Conservation (phyloP, 768 basidiomycete genomes). For the Suillus ampliporus region DNA sequence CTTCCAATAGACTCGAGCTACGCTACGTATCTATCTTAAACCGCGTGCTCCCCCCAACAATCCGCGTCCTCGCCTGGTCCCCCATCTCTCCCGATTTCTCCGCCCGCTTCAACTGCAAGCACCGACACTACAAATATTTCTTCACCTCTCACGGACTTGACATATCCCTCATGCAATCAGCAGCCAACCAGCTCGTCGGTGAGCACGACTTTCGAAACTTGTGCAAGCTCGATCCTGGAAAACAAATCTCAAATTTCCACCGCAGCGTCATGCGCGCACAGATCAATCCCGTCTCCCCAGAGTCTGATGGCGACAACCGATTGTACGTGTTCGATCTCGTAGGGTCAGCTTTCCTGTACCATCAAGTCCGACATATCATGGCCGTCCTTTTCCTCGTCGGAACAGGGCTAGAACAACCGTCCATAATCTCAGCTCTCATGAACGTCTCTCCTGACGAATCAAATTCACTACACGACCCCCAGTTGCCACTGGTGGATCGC, state of each 20-base stretch:
- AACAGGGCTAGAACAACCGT: constrained; percentile 73
- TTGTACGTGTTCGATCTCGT: constrained; percentile 80
- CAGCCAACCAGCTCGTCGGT: constrained; percentile 74
- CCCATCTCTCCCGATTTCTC: constrained; percentile 82
- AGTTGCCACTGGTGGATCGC: constrained; percentile 57
- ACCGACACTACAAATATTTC: constrained; percentile 98
- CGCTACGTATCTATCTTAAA: constrained; percentile 85
- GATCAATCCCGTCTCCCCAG: constrained; percentile 51
- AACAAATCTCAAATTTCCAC: constrained; percentile 84
- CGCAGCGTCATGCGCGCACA: constrained; percentile 72
- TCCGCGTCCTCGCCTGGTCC: constrained; percentile 94
- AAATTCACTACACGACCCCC: constrained; percentile 11
- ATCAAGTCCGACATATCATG: constrained; percentile 96
- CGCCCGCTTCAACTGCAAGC: constrained; percentile 84
- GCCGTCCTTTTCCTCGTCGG: constrained; percentile 90
- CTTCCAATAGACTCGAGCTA: constrained; percentile 54
- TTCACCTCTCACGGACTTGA: constrained; percentile 76
- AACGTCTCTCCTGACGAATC: constrained; percentile 55
- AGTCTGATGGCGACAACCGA: constrained; percentile 38
- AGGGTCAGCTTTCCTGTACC: constrained; percentile 90
- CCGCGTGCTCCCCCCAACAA: constrained; percentile 84
- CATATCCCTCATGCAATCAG: constrained; percentile 75
- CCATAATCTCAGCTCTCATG: constrained; percentile 72
- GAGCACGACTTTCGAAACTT: constrained; percentile 96
- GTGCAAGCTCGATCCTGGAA: constrained; percentile 90